phyloP scores from a whole-genome alignment of 2,329 filamentous ascomycete genomes.

The Verticillium klebahnii region DNA sequence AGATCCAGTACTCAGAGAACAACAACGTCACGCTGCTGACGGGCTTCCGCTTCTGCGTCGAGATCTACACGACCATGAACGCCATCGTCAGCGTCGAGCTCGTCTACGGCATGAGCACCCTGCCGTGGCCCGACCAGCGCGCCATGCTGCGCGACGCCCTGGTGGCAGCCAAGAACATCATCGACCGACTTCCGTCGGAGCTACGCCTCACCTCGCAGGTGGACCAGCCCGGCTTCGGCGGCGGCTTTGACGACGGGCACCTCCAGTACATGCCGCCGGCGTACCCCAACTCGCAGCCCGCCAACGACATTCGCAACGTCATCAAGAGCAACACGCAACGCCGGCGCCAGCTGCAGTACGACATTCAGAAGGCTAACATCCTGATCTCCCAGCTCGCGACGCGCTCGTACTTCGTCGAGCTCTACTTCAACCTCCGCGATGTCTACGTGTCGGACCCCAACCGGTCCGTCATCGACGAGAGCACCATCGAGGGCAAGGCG shows the following conservation, averaged over 20 bases:
- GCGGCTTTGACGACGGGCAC: slow-evolving; percentile 15
- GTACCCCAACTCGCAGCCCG: slow-evolving; percentile 39
- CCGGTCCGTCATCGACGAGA: slow-evolving; percentile 28
- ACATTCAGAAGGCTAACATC: slow-evolving; percentile 90
- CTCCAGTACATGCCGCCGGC: slow-evolving; percentile 48
- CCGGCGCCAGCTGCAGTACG: slow-evolving; percentile 64
- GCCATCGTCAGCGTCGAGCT: slow-evolving; percentile 74
- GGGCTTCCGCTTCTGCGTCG: slow-evolving; percentile 76
- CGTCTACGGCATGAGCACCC: slow-evolving; percentile 72
- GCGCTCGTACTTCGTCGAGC: slow-evolving; percentile 79
- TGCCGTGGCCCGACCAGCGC: slow-evolving; percentile 76
- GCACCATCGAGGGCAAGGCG: slow-evolving; percentile 28
- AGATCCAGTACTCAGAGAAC: slow-evolving; percentile 65
- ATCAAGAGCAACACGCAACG: slow-evolving; percentile 44
- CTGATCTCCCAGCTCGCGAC: slow-evolving; percentile 78
- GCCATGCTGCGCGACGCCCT: slow-evolving; percentile 68
- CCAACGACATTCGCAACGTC: slow-evolving; percentile 45
- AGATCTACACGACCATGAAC: slow-evolving; percentile 77
- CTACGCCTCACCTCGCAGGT: slow-evolving; percentile 50
- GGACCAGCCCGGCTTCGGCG: slow-evolving; percentile 18
- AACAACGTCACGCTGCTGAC: slow-evolving; percentile 66
- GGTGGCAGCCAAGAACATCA: slow-evolving; percentile 62
- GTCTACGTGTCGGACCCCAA: slow-evolving; percentile 49
- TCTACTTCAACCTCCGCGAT: slow-evolving; percentile 75
- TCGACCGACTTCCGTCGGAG: slow-evolving; percentile 64